Percentiles rank a stretch among this genome's conserved stretches.
Evolutionary conservation across 1,139 yeast species (phyloP).

Genomic region (Geotrichum macrosporum): DNA sequence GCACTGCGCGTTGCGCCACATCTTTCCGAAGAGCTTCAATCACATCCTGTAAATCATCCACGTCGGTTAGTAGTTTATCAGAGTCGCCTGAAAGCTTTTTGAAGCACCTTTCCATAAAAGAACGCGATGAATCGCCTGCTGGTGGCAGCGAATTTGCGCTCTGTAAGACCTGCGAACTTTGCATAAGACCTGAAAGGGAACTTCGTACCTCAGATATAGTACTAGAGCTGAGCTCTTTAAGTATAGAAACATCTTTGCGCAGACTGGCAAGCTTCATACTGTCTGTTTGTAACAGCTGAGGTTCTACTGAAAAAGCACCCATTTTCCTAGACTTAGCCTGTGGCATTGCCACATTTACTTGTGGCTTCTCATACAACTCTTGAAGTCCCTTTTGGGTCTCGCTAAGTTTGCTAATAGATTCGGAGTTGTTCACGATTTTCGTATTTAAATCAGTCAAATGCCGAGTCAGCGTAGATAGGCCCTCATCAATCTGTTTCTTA

Average conservation of each 20-base stretch:
- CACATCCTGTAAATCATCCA: conserved; percentile 87
- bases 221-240: conserved; percentile 54
- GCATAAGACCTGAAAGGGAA: conserved; percentile 45
- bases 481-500: conserved; percentile 35
- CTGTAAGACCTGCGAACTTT: conserved; percentile 49
- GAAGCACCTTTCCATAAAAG: conserved; percentile 76
- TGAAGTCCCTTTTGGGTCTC: conserved; percentile 10
- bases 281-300: conserved; percentile 20
- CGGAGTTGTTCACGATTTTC: conserved; percentile 38
- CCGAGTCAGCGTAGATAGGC: conserved; percentile 31
- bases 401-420: conserved; percentile 25
- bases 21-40: conserved; percentile 88
- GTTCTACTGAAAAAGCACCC: too few species aligned
- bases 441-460: conserved; percentile 38
- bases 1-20: conserved; percentile 86
- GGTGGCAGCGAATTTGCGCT: conserved; percentile 38
- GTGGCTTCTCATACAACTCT: background rate
- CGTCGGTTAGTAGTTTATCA: conserved; percentile 66
- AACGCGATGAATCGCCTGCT: conserved; percentile 49
- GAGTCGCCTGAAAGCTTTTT: conserved; percentile 68
- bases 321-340: too few species aligned
- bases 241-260: conserved; percentile 53
- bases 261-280: conserved; percentile 40
- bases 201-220: conserved; percentile 45
- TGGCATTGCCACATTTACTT: too few species aligned